phyloP scores from a whole-genome alignment of 1,284 basidiomycete genomes.

The Rhodotorula sp. region DNA sequence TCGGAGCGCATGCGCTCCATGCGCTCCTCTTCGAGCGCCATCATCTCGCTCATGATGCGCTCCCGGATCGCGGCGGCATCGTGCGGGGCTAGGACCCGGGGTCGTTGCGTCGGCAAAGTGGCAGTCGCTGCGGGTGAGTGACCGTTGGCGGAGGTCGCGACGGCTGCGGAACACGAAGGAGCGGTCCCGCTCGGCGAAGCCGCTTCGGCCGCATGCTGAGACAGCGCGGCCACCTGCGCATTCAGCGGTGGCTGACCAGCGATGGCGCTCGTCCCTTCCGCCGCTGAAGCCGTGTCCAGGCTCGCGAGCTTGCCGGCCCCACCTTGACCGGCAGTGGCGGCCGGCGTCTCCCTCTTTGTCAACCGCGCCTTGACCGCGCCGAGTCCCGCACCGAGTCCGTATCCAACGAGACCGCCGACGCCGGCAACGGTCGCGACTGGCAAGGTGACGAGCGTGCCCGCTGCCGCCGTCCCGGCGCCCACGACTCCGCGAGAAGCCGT shows the following conservation, averaged over 20 bases:
- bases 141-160: neutral
- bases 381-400: conserved; percentile 43
- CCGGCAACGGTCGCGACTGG: conserved; percentile 45
- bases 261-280: conserved; percentile 38
- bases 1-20: conserved; percentile 83
- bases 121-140: conserved; percentile 10
- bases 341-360: conserved; percentile 25
- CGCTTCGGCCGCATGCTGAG: conserved; percentile 15
- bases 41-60: conserved; percentile 98
- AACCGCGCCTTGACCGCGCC: conserved; percentile 32
- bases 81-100: conserved; percentile 60
- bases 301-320: conserved; percentile 32
- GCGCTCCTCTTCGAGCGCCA: conserved; percentile 90
- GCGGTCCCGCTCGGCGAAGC: neutral
- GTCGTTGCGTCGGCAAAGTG: conserved; percentile 40
- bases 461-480: conserved; percentile 43
- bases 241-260: conserved; percentile 35
- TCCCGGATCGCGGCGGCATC: conserved; percentile 88
- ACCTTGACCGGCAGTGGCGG: conserved; percentile 30
- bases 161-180: neutral
- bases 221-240: conserved; percentile 3
- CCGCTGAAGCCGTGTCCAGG: conserved; percentile 40
- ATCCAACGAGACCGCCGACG: conserved; percentile 45
- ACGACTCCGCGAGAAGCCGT: conserved; percentile 40
- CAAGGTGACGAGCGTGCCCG: conserved; percentile 44